Conservation (phyloP, 179 eudicot species). For the Pouteria campechiana region DNA sequence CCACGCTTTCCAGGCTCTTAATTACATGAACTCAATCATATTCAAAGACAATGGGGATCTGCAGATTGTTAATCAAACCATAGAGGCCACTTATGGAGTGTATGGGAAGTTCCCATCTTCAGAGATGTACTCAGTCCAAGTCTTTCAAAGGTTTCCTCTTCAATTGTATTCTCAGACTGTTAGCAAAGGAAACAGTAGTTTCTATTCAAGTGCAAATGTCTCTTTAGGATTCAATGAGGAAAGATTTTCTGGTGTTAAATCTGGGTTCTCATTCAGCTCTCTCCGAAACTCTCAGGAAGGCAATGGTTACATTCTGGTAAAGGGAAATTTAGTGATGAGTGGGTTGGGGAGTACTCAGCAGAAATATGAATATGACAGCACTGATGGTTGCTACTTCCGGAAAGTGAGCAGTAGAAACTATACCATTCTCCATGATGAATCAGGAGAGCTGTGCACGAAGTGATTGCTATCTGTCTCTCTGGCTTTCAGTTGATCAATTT, state of each 20-base stretch:
- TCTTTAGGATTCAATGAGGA: conserved; percentile 41
- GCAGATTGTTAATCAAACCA: conserved; percentile 59
- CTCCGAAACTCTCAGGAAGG: conserved; percentile 53
- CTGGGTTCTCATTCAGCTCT: conserved; percentile 13
- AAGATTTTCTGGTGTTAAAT: conserved; percentile 7
- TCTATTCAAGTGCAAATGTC: conserved; percentile 27
- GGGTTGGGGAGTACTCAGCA: conserved; percentile 70
- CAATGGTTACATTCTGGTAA: conserved; percentile 48
- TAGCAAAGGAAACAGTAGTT: conserved; percentile 27
- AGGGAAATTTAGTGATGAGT: conserved; percentile 40
- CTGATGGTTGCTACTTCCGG: conserved; percentile 52
- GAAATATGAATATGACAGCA: conserved; percentile 26
- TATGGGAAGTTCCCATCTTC: conserved; percentile 13
- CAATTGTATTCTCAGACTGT: conserved; percentile 29
- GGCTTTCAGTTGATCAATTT: conserved; percentile 8
- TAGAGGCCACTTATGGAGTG: conserved; percentile 40
- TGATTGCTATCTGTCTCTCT: conserved; percentile 1
- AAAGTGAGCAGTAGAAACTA: conserved; percentile 62
- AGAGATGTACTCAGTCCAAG: conserved; percentile 7
- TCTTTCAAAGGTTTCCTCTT: conserved; percentile 45
- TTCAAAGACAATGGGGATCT: conserved; percentile 37
- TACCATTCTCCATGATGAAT: conserved; percentile 52
- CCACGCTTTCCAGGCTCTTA: conserved; percentile 29
- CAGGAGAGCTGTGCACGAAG: conserved; percentile 23
- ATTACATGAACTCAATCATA: conserved; percentile 38